A percentile compares a stretch with the other conserved stretches of the same genome.
Evolutionary conservation across 495 filamentous ascomycete genomes (phyloP).

Genomic region (Massariosphaeria phaeospora): DNA sequence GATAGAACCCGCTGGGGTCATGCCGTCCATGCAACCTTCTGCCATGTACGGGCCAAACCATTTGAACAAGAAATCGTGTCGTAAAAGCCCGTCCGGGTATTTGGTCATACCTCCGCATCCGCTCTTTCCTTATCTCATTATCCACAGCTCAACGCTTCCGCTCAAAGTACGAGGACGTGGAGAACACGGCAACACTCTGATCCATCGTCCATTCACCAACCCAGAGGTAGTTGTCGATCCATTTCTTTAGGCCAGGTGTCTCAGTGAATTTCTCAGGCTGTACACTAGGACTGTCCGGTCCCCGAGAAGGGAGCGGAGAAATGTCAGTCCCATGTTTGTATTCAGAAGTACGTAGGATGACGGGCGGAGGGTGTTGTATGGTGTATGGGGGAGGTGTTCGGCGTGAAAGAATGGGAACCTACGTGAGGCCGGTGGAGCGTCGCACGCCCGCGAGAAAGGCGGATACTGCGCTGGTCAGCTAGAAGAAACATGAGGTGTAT

Average conservation of each 20-base stretch:
- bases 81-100: no score
- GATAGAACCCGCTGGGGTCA: no score
- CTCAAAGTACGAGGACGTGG: slow-evolving; percentile 84
- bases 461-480: slow-evolving; percentile 58
- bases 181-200: slow-evolving; percentile 84
- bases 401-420: slow-evolving; percentile 46
- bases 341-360: neutral
- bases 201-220: slow-evolving; percentile 99
- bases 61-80: no score
- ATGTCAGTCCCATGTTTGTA: slow-evolving; percentile 38
- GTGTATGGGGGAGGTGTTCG: slow-evolving; percentile 10
- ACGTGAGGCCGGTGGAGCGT: slow-evolving; percentile 95
- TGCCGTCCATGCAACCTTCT: no score
- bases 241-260: slow-evolving; percentile 78
- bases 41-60: no score
- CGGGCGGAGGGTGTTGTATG: slow-evolving; percentile 4
- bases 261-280: slow-evolving; percentile 80
- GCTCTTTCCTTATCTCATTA: neutral
- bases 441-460: slow-evolving; percentile 94
- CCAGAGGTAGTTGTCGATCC: slow-evolving; percentile 91
- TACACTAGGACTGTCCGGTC: slow-evolving; percentile 67
- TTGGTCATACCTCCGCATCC: no score
- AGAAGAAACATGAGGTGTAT: neutral
- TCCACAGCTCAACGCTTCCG: slow-evolving; percentile 59
- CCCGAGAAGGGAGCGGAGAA: slow-evolving; percentile 39